Evolutionary conservation across 495 filamentous ascomycete genomes (phyloP), one percentile per base, ranked within the genome.

Genomic region (Bombardia bombarda): DNA sequence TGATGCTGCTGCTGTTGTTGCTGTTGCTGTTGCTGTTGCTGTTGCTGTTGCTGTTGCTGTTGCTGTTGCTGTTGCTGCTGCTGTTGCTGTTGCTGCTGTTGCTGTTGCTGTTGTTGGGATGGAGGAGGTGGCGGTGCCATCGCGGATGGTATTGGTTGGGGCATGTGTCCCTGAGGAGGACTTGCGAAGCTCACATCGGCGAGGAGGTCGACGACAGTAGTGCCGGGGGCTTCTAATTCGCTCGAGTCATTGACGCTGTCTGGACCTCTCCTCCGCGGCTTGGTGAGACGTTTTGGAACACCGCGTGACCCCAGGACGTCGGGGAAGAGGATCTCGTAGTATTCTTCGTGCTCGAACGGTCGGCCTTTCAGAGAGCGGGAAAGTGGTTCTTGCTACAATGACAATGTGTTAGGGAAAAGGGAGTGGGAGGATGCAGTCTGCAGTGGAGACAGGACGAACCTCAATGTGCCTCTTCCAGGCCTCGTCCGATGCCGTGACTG

Each of bases 281-380:
- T 73, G 40, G 69, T 73, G 20, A 71, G 58, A 4, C 70, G 63
- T 46, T 73, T 73, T 3, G 70, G 70, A 2, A 66, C 68, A 20
- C 70, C 70, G 22, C 70, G 67, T 2, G 70, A 71, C 7, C 70
- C 70, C 19, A 70, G 60, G 22, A 73, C 70, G 37, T 73, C 70
- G 23, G 66, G 68, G 28, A 69, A 73, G 10, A 73, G 53, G 32
- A 71, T 62, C 49, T 72, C 66, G 65, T 70, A 70, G 49, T 61
- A 72, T 14, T 71, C 63, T 49, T 73, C 70, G 49, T 73, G 70
- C 3, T 73, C 70, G 49, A 72, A 72, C 0, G 70, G 63, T 3
- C 70, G 60, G 28, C 63, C 66, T 30, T 62, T 61, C 13, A 73
- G 56, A 7, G 68, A 68, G 31, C 67, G 65, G 7, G 68, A 70